Evolutionary conservation across 1,139 yeast genomes (phyloP).

Genomic region (Saccharomyces hybrid): DNA sequence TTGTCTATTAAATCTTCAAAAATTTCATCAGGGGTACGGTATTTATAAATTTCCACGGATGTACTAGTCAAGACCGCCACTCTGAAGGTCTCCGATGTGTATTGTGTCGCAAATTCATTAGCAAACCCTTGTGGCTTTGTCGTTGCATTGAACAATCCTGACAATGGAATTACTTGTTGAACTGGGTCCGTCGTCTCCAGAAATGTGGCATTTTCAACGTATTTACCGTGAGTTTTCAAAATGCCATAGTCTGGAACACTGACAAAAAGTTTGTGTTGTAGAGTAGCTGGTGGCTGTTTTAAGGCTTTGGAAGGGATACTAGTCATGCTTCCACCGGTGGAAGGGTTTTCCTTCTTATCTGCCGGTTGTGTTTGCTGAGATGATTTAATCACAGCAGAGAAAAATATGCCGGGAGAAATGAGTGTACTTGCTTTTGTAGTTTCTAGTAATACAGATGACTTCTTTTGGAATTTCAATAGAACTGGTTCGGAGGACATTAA

Average conservation of each 20-base stretch:
- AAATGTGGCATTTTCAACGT: slow-evolving; percentile 78
- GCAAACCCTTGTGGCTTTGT: slow-evolving; percentile 70
- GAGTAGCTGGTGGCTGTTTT: slow-evolving; percentile 3
- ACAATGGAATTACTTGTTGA: slow-evolving; percentile 64
- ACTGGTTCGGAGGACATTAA: slow-evolving; percentile 29
- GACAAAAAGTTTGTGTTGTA: slow-evolving; percentile 48
- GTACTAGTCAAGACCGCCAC: slow-evolving; percentile 77
- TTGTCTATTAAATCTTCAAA: slow-evolving; percentile 60
- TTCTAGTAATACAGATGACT: slow-evolving; percentile 36
- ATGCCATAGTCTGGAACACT: slow-evolving; percentile 81
- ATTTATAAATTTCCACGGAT: slow-evolving; percentile 69
- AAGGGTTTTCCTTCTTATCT: neutral
- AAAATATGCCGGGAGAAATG: slow-evolving; percentile 77
- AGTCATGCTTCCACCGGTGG: neutral
- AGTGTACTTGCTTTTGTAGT: slow-evolving; percentile 43
- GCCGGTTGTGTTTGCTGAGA: slow-evolving; percentile 14
- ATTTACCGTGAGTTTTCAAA: slow-evolving; percentile 59
- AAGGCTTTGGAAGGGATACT: neutral
- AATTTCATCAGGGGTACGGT: slow-evolving; percentile 72
- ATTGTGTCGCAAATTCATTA: slow-evolving; percentile 80
- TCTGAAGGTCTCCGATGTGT: slow-evolving; percentile 52
- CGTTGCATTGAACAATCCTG: slow-evolving; percentile 66
- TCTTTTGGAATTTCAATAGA: slow-evolving; percentile 35
- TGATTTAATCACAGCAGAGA: slow-evolving; percentile 40
- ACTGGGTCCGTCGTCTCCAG: slow-evolving; percentile 57